Evolutionary conservation across 2,329 filamentous ascomycete genomes (phyloP), one percentile per base, ranked within the genome.

Genomic region (Calonectria leucothoes): DNA sequence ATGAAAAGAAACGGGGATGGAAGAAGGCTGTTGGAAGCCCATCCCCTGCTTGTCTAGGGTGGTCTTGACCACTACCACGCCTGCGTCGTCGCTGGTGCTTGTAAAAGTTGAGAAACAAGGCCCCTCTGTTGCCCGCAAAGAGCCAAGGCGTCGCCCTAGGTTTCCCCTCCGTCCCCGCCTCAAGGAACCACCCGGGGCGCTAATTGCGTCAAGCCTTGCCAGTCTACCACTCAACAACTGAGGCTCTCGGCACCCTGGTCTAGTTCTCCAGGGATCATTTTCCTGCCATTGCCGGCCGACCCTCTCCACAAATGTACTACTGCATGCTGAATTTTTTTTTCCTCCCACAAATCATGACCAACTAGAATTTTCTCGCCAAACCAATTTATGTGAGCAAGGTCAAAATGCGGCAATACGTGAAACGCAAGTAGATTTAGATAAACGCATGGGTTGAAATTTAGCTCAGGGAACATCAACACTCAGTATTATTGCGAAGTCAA

Each of bases 121-220:
- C 17, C 27, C 27, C 49, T 14, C 55, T 27, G 31, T 23, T 12
- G 31, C 55, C 55, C 27, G n/a, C 17, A 45, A 45, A 23, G 20
- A 45, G 42, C 49, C 25, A 23, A 33, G 6, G 39, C 52, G 7
- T 31, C 51, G 23, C 27, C 39, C 51, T 31, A 69, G 14, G 29
- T 17, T 61, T 61, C 27, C 51, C 66, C 49, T 33, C 52, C 14
- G 14, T 59, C 45, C 37, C 66, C 52, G 51, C 51, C 52, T 59
- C 66, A n/a, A 61, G 66, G 66, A 39, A 68, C 42, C 52, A 35
- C 27, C 23, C 52, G 51, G 66, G 37, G 27, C 65, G 51, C 65
- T 68, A 68, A 59, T 35, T 59, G 35, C 51, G 25, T 52, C 51
- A 37, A 37, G 55, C 55, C 55, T 37, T 37, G 31, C 31, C 11